A percentile compares a stretch with the other conserved stretches of the same genome.
Conservation (phyloP, 306 rosid genomes). For the Arachis stenosperma region DNA sequence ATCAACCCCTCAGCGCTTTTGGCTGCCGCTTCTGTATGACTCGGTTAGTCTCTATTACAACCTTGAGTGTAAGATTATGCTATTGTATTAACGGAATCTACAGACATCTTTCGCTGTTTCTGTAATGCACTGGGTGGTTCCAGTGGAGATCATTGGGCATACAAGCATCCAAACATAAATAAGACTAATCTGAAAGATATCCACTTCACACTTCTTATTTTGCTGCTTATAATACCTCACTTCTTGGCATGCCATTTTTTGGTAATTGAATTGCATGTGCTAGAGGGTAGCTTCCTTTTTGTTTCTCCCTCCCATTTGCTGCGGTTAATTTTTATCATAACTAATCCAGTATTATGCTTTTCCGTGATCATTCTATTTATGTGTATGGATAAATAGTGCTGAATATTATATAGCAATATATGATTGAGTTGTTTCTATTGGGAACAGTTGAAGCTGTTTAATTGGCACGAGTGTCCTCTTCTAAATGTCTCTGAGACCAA, state of each 20-base stretch:
- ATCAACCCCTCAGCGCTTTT: slow-evolving; percentile 90
- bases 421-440: slow-evolving; percentile 30
- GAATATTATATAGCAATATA: no score
- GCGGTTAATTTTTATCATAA: not conserved
- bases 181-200: slow-evolving; percentile 1
- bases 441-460: slow-evolving; percentile 81
- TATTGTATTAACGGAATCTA: not conserved
- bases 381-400: not conserved
- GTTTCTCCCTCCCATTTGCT: not conserved
- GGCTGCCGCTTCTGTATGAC: slow-evolving; percentile 88
- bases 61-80: slow-evolving; percentile 19
- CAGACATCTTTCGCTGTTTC: no score
- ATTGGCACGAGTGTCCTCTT: slow-evolving; percentile 78
- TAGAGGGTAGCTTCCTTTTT: not conserved
- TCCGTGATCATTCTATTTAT: not conserved
- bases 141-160: not conserved
- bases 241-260: not conserved
- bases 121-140: slow-evolving; percentile 2
- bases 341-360: not conserved
- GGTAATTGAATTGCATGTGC: not conserved
- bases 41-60: slow-evolving; percentile 60
- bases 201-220: not conserved
- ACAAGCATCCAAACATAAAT: slow-evolving; percentile 3
- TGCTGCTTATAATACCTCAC: not conserved
- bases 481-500: slow-evolving; percentile 73